Percentiles rank a stretch among this genome's conserved stretches.
These are phyloP conservation scores for Laguncularia racemosa DNA, from an alignment of 345 rosid species.

Conservation along the genomic window DNA sequence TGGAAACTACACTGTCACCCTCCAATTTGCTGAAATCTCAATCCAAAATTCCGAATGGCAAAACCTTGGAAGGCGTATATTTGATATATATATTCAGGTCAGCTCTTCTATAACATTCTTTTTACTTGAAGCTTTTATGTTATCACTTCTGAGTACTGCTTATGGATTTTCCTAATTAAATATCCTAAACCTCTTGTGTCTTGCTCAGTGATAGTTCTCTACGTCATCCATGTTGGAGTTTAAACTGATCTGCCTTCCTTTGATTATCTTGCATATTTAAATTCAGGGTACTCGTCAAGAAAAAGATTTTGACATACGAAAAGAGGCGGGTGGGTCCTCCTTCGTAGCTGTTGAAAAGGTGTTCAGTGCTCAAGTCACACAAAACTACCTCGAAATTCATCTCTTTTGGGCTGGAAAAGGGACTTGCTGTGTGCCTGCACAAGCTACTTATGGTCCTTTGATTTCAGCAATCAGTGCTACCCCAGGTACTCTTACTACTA, in stretches of 20 bases:
- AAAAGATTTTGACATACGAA: conserved; percentile 31
- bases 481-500: not conserved
- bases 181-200: too few species aligned
- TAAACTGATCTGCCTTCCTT: not conserved
- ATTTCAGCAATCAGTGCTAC: conserved; percentile 24
- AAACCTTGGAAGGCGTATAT: conserved; percentile 41
- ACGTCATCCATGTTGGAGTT: not conserved
- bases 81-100: conserved; percentile 51
- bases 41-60: conserved; percentile 23
- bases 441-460: conserved; percentile 29
- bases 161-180: not conserved
- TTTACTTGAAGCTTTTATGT: not conserved
- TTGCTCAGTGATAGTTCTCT: too few species aligned
- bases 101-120: not conserved
- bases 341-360: conserved; percentile 10
- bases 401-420: conserved; percentile 33
- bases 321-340: conserved; percentile 24
- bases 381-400: conserved; percentile 27
- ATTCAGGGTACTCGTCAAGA: conserved; percentile 37
- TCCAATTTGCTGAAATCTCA: conserved; percentile 37
- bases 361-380: conserved; percentile 10
- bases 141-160: not conserved
- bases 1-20: conserved; percentile 55
- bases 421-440: conserved; percentile 21
- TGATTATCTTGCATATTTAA: not conserved